phyloP scores from a whole-genome alignment of 2,329 filamentous ascomycete species.

The Lasiodiplodia theobromae region DNA sequence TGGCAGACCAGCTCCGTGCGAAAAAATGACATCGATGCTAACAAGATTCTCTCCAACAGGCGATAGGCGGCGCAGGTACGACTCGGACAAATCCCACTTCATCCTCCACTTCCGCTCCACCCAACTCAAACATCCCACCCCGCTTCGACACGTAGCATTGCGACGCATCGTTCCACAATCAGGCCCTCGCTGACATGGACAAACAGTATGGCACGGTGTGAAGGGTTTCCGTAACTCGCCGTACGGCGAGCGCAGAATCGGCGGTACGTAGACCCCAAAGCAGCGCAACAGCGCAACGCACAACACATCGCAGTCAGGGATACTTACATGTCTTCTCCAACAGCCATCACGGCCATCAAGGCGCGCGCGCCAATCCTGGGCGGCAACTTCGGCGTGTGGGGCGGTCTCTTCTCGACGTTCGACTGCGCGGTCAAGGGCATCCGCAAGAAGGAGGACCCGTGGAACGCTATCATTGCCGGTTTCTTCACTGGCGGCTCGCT shows the following conservation, averaged over 20 bases:
- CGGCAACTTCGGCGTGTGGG: slow-evolving; percentile 98
- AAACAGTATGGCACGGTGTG: slow-evolving; percentile 91
- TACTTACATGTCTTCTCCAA: slow-evolving; percentile 15
- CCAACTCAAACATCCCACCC: slow-evolving; percentile 13
- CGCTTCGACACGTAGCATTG: slow-evolving; percentile 32
- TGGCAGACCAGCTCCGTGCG: neutral
- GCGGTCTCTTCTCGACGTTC: slow-evolving; percentile 92
- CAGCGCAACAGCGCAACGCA: neutral
- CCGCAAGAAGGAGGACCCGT: slow-evolving; percentile 95
- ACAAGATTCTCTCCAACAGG: slow-evolving; percentile 35
- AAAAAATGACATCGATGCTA: slow-evolving; percentile 16
- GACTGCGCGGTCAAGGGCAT: slow-evolving; percentile 95
- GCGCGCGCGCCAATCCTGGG: slow-evolving; percentile 94
- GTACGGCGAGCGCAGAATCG: slow-evolving; percentile 93
- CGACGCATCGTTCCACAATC: slow-evolving; percentile 24
- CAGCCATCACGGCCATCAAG: slow-evolving; percentile 91
- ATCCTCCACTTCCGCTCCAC: slow-evolving; percentile 20
- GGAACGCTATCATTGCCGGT: slow-evolving; percentile 96
- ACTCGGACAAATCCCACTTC: neutral
- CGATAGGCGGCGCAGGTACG: slow-evolving; percentile 51
- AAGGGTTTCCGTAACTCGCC: slow-evolving; percentile 74
- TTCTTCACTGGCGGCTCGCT: slow-evolving; percentile 96
- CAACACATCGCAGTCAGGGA: slow-evolving; percentile 7
- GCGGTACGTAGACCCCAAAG: slow-evolving; percentile 55
- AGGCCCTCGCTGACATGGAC: slow-evolving; percentile 11